Conservation (phyloP, 2,329 filamentous ascomycete species). For the Fusarium piperis region DNA sequence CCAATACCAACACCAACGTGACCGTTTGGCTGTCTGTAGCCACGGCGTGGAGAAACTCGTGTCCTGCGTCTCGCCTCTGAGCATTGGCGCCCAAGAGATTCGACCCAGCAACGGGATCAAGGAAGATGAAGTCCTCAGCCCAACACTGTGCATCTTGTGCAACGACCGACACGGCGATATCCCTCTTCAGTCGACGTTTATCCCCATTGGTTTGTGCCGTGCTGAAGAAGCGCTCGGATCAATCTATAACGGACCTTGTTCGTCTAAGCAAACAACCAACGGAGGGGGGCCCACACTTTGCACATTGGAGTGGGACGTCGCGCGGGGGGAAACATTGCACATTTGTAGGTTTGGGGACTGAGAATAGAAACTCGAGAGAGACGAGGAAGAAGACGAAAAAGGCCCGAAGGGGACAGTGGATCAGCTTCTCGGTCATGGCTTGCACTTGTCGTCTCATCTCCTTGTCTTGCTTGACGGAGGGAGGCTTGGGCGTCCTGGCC, state of each 20-base stretch:
- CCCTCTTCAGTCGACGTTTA: slow-evolving; percentile 5
- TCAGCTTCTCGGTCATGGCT: not conserved
- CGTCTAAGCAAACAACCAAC: slow-evolving; percentile 8
- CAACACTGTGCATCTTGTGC: slow-evolving; percentile 14
- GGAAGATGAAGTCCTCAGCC: not conserved
- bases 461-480: not conserved
- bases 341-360: not conserved
- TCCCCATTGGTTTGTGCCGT: slow-evolving; percentile 1
- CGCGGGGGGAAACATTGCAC: not conserved
- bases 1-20: slow-evolving; percentile 20
- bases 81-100: not conserved
- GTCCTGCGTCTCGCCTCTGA: slow-evolving; percentile 15
- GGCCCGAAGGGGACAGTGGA: not conserved
- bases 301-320: slow-evolving; percentile 1
- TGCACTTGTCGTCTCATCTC: not conserved
- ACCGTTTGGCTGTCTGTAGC: slow-evolving; percentile 11
- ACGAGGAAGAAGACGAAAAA: not conserved
- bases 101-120: not conserved
- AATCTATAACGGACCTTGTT: slow-evolving; percentile 1
- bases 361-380: not conserved
- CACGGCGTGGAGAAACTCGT: not conserved
- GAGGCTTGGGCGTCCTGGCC: not conserved
- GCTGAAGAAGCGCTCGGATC: slow-evolving; percentile 1
- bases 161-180: slow-evolving; percentile 6
- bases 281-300: not conserved